A percentile compares a stretch with the other conserved stretches of the same genome.
Evolutionary conservation across 1,284 basidiomycete species (phyloP).

Genomic region (Pyrrhoderma lamaoense): DNA sequence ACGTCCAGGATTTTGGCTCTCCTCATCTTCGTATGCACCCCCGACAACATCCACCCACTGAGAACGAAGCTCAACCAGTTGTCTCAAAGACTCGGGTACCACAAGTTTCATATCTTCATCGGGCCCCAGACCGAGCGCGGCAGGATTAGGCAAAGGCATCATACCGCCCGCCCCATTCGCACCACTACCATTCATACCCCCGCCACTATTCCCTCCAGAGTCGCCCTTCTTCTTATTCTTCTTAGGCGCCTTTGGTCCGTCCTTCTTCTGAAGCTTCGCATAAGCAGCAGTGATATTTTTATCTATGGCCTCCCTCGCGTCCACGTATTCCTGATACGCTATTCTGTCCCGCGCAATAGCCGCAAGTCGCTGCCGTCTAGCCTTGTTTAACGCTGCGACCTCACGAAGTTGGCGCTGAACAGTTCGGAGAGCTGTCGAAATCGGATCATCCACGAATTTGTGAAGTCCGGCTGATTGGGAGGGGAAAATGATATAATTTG

Average conservation of each 20-base stretch:
- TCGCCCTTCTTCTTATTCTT: constrained; percentile 57
- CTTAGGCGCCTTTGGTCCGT: constrained; percentile 54
- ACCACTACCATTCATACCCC: constrained; percentile 17
- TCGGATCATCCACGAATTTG: constrained; percentile 86
- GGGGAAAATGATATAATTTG: too few species aligned
- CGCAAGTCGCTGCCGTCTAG: constrained; percentile 68
- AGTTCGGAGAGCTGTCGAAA: constrained; percentile 82
- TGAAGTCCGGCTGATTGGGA: constrained; percentile 68
- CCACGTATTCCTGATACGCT: constrained; percentile 84
- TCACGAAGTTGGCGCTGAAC: constrained; percentile 77
- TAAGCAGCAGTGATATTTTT: constrained; percentile 69
- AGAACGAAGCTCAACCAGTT: constrained; percentile 61
- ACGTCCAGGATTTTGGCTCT: constrained; percentile 53
- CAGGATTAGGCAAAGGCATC: constrained; percentile 45
- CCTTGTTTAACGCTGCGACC: constrained; percentile 77
- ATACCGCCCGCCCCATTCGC: constrained; percentile 13
- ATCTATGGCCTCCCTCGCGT: constrained; percentile 74
- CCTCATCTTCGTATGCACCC: constrained; percentile 57
- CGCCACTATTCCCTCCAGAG: constrained; percentile 17
- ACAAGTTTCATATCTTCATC: constrained; percentile 59
- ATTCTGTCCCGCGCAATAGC: constrained; percentile 81
- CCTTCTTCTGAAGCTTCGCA: constrained; percentile 69
- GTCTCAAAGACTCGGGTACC: constrained; percentile 65
- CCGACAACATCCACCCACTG: constrained; percentile 71
- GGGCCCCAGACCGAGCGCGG: constrained; percentile 57